phyloP scores from a whole-genome alignment of 805 yeast genomes.

The Saccharomycopsis lassenensis region DNA sequence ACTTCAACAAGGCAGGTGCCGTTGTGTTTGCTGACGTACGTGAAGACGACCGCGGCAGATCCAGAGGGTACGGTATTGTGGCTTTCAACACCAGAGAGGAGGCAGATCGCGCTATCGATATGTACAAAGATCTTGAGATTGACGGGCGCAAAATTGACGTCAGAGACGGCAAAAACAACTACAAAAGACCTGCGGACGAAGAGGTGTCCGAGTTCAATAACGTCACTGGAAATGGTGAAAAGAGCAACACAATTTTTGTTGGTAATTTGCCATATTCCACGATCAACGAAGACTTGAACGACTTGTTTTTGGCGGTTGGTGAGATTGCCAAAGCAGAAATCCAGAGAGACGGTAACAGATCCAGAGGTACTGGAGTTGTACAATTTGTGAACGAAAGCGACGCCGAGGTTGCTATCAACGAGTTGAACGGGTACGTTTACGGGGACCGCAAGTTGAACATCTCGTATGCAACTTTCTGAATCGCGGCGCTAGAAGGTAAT shows the following conservation, averaged over 20 bases:
- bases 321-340: slow-evolving; percentile 67
- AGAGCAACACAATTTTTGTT: slow-evolving; percentile 53
- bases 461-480: slow-evolving; percentile 67
- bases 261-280: slow-evolving; percentile 84
- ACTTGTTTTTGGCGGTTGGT: slow-evolving; percentile 79
- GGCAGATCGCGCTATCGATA: slow-evolving; percentile 60
- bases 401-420: slow-evolving; percentile 66
- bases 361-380: slow-evolving; percentile 81
- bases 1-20: slow-evolving; percentile 66
- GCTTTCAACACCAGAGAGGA: slow-evolving; percentile 54
- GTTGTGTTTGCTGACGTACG: slow-evolving; percentile 78
- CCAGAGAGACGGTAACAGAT: slow-evolving; percentile 46
- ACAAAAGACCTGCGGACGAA: too few species aligned
- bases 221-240: slow-evolving; percentile 50
- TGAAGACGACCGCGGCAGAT: slow-evolving; percentile 54
- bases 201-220: slow-evolving; percentile 52
- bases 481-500: too few species aligned
- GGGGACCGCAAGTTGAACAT: slow-evolving; percentile 70
- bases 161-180: slow-evolving; percentile 53
- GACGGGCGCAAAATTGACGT: slow-evolving; percentile 76
- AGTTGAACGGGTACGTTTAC: slow-evolving; percentile 69
- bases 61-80: slow-evolving; percentile 82
- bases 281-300: slow-evolving; percentile 72
- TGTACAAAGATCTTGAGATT: slow-evolving; percentile 55
- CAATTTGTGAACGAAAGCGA: slow-evolving; percentile 53